Base-by-base conservation (phyloP, 2,329 filamentous ascomycete genomes). In the Colletotrichum sp. region DNA sequence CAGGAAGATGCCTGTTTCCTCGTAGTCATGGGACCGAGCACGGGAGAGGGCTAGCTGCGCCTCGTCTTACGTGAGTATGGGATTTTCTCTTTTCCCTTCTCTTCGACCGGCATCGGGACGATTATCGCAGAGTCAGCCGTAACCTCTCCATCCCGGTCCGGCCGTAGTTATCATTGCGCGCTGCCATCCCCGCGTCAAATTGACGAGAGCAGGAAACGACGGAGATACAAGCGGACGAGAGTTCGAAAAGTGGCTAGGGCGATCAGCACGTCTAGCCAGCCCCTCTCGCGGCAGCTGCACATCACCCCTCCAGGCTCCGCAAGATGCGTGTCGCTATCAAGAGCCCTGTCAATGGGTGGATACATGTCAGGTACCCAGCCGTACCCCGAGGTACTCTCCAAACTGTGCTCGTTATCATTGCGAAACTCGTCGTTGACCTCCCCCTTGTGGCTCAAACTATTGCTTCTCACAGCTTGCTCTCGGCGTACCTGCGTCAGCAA, bases 271-370 rank as follows among this genome's bases (percentile, higher is more conserved):
- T 67, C 72, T 67, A 62, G 67, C 39, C 49, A 77, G 72, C 52
- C 71, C 71, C 75, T 75, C 66, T 70, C 55, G 67, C 61, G 62
- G 71, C 72, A 62, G 66, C 71, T 75, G 75, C 71, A 77, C 75
- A 77, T 77, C 75, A 77, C 75, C 72, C 71, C 67, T 71, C 59
- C 44, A 52, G 74, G 73, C 65, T 65, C 74, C 64, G 68, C 64
- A n/a, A 34, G 34, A 36, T 76, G 64, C 71, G 65, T 76, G 74
- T 76, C 59, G 64, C 49, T 77, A 77, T 77, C 71, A 71, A 34
- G 39, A 71, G 39, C 71, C 71, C 52, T 75, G 71, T 71, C 61
- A 27, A 25, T 52, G 52, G 11, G 71, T 77, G 75, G 66, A 30
- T 59, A 32, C 52, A 36, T 27, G 44, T 15, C 49, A 77, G 59